Percentiles rank a stretch among this genome's conserved stretches.
phyloP scores from a whole-genome alignment of 805 yeast genomes.

The Barnettozyma siamensis region DNA sequence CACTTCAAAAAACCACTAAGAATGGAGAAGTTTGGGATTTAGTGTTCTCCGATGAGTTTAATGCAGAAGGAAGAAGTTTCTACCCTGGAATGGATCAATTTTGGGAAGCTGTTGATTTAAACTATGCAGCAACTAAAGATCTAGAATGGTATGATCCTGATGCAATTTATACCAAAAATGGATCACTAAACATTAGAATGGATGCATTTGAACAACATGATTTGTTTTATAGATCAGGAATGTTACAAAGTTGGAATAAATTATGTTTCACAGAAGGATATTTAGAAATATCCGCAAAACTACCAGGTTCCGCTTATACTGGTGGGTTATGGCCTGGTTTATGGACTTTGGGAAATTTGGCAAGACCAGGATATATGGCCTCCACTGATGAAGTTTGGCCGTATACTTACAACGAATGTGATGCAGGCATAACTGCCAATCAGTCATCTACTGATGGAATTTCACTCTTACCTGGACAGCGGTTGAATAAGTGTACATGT shows the following conservation, averaged over 20 bases:
- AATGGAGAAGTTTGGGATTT: constrained; percentile 68
- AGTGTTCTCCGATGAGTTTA: constrained; percentile 89
- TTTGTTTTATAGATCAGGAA: constrained; percentile 79
- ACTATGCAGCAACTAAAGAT: constrained; percentile 84
- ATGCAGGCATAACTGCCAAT: constrained; percentile 91
- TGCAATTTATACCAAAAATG: constrained; percentile 72
- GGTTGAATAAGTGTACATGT: constrained; percentile 73
- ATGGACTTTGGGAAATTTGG: constrained; percentile 93
- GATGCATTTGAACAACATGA: constrained; percentile 81
- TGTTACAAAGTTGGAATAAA: constrained; percentile 91
- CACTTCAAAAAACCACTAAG: constrained; percentile 42
- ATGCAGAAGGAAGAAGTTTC: constrained; percentile 83
- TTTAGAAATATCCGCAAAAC: constrained; percentile 66
- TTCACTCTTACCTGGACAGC: constrained; percentile 81
- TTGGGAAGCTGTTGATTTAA: constrained; percentile 78
- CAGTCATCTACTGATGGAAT: constrained; percentile 89
- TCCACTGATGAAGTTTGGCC: constrained; percentile 96
- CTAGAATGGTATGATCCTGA: constrained; percentile 96
- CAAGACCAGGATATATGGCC: constrained; percentile 84
- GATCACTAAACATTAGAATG: constrained; percentile 61
- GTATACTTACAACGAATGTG: constrained; percentile 79
- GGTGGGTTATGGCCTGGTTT: constrained; percentile 95
- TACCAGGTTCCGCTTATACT: constrained; percentile 75
- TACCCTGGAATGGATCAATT: constrained; percentile 89
- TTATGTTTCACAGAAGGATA: constrained; percentile 83